Evolutionary conservation across 148 eudicot species (phyloP), one percentile per base, ranked within the genome.

Genomic region (Persicaria maculosa): DNA sequence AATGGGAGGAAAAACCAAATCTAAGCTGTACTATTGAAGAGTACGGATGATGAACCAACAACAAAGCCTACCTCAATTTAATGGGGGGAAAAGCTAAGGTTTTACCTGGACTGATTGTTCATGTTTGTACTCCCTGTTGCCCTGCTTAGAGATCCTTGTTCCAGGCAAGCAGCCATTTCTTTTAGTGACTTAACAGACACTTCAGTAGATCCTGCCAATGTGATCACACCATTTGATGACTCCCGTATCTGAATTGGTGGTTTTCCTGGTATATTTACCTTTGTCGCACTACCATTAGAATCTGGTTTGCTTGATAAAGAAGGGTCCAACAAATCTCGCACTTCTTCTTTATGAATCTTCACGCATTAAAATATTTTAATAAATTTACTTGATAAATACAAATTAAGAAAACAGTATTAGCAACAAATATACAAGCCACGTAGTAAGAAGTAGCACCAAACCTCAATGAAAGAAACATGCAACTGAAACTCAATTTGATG

Each of bases 71-170:
- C 8, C 16, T 1, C 15, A 43, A 43, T 14, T 43, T 65, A 40
- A 14, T 43, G 46, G 7, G 7, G 25, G 9, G 8, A 6, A 31
- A 47, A 73, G 50, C 68, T 36, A 44, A 2, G 50, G 44, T 9
- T 11, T 50, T 65, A 95, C 99, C 99, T 95, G 20, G 99, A 95
- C 76, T 92, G 96, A 79, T 92, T 87, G 82, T 95, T 95, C 99
- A 95, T 95, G 80, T 95, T 95, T 54, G 99, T 95, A 81, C 99
- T 95, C 80, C 96, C 99, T 4, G 99, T 95, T 53, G 99, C 99
- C 82, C 99, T 82, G 84, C 93, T 86, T 74, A 92, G 74, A 64
- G 99, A 95, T 75, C 99, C 99, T 84, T 92, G 97, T 79, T 92
- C 99, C 61, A 95, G 85, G 82, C 97, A 95, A 78, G 87, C 74